These are phyloP conservation scores for Didymella arachidicola DNA, from an alignment of 2,329 filamentous ascomycete species.

Conservation along the genomic window DNA sequence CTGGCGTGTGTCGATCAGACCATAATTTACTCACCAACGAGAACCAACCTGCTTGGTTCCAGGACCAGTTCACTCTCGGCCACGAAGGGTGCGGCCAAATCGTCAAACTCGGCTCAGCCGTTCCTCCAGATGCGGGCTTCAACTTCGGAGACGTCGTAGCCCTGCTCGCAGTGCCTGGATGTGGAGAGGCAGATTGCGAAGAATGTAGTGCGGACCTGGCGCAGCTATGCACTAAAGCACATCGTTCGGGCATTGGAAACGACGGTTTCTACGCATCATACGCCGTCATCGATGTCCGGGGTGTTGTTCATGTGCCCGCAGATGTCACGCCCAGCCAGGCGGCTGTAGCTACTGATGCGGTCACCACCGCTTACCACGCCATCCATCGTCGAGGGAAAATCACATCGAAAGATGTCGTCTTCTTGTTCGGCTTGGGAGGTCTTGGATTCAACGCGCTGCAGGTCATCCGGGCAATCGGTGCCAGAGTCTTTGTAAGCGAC, in stretches of 20 bases:
- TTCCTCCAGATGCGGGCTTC: not conserved
- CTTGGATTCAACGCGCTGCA: not conserved
- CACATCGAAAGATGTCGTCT: not conserved
- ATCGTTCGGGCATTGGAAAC: not conserved
- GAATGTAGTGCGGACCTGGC: not conserved
- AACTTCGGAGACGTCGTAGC: not conserved
- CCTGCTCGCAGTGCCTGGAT: not conserved
- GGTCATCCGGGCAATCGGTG: not conserved
- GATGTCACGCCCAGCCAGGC: not conserved
- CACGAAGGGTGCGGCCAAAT: not conserved
- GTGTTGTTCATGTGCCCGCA: not conserved
- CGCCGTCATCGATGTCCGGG: not conserved
- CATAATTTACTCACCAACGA: not conserved
- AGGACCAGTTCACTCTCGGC: not conserved
- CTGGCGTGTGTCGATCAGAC: not conserved
- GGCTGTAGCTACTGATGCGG: not conserved
- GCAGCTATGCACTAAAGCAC: not conserved
- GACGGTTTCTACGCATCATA: not conserved
- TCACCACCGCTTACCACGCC: not conserved
- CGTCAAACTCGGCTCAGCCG: not conserved
- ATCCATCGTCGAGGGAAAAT: not conserved
- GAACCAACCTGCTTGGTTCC: not conserved
- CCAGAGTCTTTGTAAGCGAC: constrained; percentile 4
- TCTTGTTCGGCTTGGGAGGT: not conserved
- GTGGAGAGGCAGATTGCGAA: not conserved